Conservation (phyloP, 148 eudicot genomes). For the Spergularia bocconei region DNA sequence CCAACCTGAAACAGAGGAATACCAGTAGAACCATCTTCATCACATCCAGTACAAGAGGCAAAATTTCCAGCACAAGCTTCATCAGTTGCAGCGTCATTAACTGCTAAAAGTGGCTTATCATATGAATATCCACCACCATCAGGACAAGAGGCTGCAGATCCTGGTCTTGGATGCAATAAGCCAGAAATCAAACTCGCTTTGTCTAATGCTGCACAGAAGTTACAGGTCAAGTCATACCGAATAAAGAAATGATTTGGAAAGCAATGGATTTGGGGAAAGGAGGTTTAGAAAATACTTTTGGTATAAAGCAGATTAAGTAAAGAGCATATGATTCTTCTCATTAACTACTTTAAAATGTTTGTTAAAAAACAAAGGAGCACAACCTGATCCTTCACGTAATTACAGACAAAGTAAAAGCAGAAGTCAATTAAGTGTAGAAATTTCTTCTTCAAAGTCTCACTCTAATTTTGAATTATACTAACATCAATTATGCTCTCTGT, state of each 20-base stretch:
- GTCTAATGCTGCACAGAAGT: conserved; percentile 49
- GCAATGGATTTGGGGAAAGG: background rate
- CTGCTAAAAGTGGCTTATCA: conserved; percentile 29
- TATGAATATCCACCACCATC: conserved; percentile 30
- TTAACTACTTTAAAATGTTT: background rate
- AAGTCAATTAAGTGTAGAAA: background rate
- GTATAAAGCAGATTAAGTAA: background rate
- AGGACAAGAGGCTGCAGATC: conserved; percentile 34
- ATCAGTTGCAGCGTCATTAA: conserved; percentile 30
- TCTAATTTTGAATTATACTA: background rate
- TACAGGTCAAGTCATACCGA: background rate
- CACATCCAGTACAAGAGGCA: conserved; percentile 32
- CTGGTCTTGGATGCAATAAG: conserved; percentile 55
- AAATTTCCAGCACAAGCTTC: conserved; percentile 32
- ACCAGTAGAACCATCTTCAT: conserved; percentile 33
- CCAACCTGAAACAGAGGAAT: conserved; percentile 24
- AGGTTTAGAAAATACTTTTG: background rate
- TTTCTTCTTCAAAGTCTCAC: background rate
- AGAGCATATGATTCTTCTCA: background rate
- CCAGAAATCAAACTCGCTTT: conserved; percentile 76
- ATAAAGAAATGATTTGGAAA: background rate
- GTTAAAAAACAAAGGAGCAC: background rate
- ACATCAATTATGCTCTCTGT: background rate
- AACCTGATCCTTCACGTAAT: background rate
- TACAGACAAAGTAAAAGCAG: background rate